A percentile compares a stretch with the other conserved stretches of the same genome.
Evolutionary conservation across 495 filamentous ascomycete genomes (phyloP).

Genomic region (Aspergillus egyptiacus): DNA sequence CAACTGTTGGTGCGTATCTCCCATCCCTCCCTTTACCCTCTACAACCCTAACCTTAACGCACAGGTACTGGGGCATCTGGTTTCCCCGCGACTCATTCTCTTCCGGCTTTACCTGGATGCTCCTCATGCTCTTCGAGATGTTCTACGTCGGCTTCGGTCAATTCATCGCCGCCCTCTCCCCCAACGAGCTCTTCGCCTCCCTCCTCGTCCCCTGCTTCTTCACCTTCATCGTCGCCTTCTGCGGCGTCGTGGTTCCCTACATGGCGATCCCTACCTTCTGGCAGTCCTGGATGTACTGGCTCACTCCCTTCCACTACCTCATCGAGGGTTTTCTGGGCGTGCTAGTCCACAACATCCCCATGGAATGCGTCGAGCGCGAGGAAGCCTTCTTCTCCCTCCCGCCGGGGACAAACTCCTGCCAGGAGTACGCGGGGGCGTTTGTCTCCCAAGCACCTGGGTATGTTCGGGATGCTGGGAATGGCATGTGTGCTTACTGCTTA

Average conservation of each 20-base stretch:
- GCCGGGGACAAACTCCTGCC: conserved; percentile 39
- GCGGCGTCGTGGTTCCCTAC: conserved; percentile 57
- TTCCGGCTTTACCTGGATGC: conserved; percentile 52
- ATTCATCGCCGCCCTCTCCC: conserved; percentile 66
- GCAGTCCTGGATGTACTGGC: conserved; percentile 63
- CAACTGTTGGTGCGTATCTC: conserved; percentile 49
- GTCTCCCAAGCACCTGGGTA: conserved; percentile 45
- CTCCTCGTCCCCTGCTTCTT: conserved; percentile 63
- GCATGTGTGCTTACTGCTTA: conserved; percentile 57
- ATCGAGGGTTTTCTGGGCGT: conserved; percentile 51
- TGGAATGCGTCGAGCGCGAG: conserved; percentile 52
- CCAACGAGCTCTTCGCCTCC: conserved; percentile 66
- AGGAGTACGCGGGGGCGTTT: conserved; percentile 45
- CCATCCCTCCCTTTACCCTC: neutral
- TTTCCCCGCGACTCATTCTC: conserved; percentile 48
- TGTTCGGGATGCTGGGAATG: conserved; percentile 38
- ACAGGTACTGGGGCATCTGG: conserved; percentile 48
- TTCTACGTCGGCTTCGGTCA: conserved; percentile 72
- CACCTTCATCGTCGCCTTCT: conserved; percentile 57
- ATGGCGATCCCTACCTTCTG: conserved; percentile 52
- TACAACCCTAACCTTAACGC: neutral
- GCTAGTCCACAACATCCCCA: conserved; percentile 47
- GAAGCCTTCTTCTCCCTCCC: conserved; percentile 53
- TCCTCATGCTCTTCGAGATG: conserved; percentile 62
- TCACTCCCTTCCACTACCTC: conserved; percentile 60